Evolutionary conservation across 441 rosid genomes (phyloP).

Genomic region (Croton setiger): DNA sequence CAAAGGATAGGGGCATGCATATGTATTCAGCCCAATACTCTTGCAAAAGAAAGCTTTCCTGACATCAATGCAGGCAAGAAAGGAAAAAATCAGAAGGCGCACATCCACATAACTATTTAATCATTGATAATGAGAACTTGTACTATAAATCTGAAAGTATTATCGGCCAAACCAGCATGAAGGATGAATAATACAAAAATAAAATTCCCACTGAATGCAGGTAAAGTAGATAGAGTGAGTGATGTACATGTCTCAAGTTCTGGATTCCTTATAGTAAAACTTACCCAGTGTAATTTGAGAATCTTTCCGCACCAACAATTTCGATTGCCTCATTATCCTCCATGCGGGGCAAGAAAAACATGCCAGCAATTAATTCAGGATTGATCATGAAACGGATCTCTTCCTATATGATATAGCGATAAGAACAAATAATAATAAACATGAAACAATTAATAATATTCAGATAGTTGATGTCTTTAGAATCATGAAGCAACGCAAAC

Average conservation of each 20-base stretch:
- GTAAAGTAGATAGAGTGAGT: not conserved
- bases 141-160: constrained; percentile 4
- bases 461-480: constrained; percentile 6
- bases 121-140: not conserved
- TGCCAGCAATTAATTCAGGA: constrained; percentile 90
- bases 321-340: constrained; percentile 85
- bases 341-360: constrained; percentile 92
- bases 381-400: constrained; percentile 96
- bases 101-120: not conserved
- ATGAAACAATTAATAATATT: not conserved
- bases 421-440: constrained; percentile 9
- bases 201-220: constrained; percentile 5
- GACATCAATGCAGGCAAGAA: not conserved
- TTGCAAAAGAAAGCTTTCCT: not conserved
- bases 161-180: constrained; percentile 11
- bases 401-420: constrained; percentile 49
- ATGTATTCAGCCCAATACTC: too few relatives aligned
- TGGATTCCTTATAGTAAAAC: constrained; percentile 17
- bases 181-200: not conserved
- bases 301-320: constrained; percentile 83
- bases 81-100: not conserved
- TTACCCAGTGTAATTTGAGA: constrained; percentile 80
- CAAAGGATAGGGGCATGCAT: too few relatives aligned
- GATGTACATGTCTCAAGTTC: constrained; percentile 5
- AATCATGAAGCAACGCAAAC: constrained; percentile 16